Evolutionary conservation across 345 rosid species (phyloP), one percentile per base, ranked within the genome.

Genomic region (Euphorbia pulcherrima): DNA sequence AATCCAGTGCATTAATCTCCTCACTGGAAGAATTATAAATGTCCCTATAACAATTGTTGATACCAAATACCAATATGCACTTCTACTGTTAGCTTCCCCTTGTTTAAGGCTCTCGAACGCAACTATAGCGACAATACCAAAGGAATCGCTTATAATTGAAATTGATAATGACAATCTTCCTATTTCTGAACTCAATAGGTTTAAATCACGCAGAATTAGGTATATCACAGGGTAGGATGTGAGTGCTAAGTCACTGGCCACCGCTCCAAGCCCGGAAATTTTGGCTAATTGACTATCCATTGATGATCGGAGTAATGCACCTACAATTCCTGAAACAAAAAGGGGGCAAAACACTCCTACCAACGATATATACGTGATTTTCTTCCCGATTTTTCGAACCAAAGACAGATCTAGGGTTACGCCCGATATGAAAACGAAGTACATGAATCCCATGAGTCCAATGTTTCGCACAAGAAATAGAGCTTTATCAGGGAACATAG

Each of bases 381-480:
- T 75, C 63, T 17, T 75, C 20, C 71, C 67, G 6, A 67, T 21
- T 44, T 60, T 70, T n/a, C 21, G 20, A 2, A 66, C 17, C 44
- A 66, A 21, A 10, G 58, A 5, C 13, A 75, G 28, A 17, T 75
- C 75, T 71, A 70, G 65, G 39, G 67, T 75, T 0, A 75, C 75
- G 44, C 79, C 72, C 5, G 63, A 5, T 1, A 70, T 23, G 50
- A 75, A 75, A 7, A 75, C 29, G 60, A 75, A 70, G 41, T 28
- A 75, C 74, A 70, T 75, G 8, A 70, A 39, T 12, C 75, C 72
- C 59, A 75, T 41, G 0, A 66, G 2, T 54, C 79, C 96, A 1
- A 90, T 1, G 70, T 87, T 93, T 64, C 64, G 78, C 2, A 81
- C n/a, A 30, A 90, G 63, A 65, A 69, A 85, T 33, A 72, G 55